Base-by-base conservation (phyloP, 345 rosid species). In the Aethionema arabicum region DNA sequence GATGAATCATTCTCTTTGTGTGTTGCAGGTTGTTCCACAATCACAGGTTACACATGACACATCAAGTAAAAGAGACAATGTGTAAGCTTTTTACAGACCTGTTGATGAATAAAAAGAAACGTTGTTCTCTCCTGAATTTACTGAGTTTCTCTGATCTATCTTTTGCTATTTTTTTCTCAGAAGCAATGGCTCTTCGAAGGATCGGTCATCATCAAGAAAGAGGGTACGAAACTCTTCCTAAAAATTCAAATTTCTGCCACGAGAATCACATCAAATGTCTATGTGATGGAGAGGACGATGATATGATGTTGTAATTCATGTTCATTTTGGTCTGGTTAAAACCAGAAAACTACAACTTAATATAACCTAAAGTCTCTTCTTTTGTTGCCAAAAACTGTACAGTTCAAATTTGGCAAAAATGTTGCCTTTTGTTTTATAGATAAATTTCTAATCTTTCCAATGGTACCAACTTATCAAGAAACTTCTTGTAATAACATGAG, bases 1-100 rank as follows among this genome's bases (percentile, higher is more conserved):
- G 27, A 21, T n/a, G n/a, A n/a, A n/a, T 21, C 27, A 21, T 21
- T 56, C 12, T 38, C 30, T n/a, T 59, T 58, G 35, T 52, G 66
- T 61, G 27, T 21, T 21, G 69, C 79, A 86, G 96, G 82, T 59
- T 36, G 78, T 66, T 56, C 74, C 77, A 52, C 72, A 77, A 63
- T 80, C 83, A 50, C 61, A 29, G 40, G 47, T 65, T 33, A 68
- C 65, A 53, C 77, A 75, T 40, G 90, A 78, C 63, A 76, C 80
- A 13, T 77, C 92, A 46, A 80, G 73, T 77, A 79, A 65, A 63
- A 78, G 72, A 56, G 78, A 77, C 42, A 75, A 80, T 67, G 60
- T 52, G 98, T 91, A 81, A 79, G 86, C 67, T 16, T 48, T 48
- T 46, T 48, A 9, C 40, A 64, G 42, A 56, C 61, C 51, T 46